Base-by-base conservation (phyloP, 2,329 filamentous ascomycete species). In the Fusarium phyllophilum region DNA sequence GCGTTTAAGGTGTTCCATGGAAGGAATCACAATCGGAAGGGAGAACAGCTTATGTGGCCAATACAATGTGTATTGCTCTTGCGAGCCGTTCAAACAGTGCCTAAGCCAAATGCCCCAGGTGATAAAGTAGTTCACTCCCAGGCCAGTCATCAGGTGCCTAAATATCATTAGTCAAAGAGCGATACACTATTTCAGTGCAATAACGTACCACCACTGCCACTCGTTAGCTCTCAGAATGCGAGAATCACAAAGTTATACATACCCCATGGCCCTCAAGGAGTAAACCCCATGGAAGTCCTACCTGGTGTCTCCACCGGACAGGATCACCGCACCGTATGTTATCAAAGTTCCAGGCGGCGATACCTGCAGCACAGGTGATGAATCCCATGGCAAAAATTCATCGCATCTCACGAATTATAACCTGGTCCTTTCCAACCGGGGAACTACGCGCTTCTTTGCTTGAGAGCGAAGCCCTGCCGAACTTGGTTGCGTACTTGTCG, bases 1-100 rank as follows among this genome's bases (percentile, higher is more conserved):
- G 11, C 26, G 6, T 26, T 26, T 45, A 0, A 1, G 6, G 10
- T 49, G 14, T n/a, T 49, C 5, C 4, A 0, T 0, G 2, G 15
- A 49, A 7, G 15, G 29, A 49, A 49, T 0, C 7, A 49, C 15
- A 10, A 5, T 18, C 0, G 48, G 48, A 14, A 51, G 31, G 8
- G 31, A 34, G 0, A 20, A 5, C 3, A 51, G 2, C 0, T 20
- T 51, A 11, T 34, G 17, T 8, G 48, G 31, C 48, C 48, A 51
- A 3, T 34, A 12, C 29, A 51, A 34, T 6, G 0, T 24, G 8
- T 34, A 51, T 3, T 11, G 6, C 3, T 14, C 31, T 5, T 51
- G 15, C 48, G 24, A 0, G 4, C 48, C 48, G 7, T 20, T 24
- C 9, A 51, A 34, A 4, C 48, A 51, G 6, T 51, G 31, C 17